Conservation (phyloP, 2,329 filamentous ascomycete genomes). For the Diaporthe eres region DNA sequence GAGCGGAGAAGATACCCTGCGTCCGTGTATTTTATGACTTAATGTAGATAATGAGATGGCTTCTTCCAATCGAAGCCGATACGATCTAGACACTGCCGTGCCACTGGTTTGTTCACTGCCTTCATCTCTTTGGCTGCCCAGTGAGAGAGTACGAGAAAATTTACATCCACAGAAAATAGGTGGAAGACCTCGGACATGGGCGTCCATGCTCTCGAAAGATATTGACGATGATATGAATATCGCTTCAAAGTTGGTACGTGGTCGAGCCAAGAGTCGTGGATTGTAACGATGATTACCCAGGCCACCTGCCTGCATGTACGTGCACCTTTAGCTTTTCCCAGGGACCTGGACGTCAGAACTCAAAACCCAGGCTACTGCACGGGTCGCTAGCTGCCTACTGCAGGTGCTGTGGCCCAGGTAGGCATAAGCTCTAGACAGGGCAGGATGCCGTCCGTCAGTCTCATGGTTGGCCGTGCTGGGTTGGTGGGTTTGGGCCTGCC, state of each 20-base stretch:
- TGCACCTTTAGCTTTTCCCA: not conserved
- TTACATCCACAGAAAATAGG: not conserved
- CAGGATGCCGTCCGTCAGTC: not conserved
- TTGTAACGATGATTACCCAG: not conserved
- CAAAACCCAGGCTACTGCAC: slow-evolving; percentile 12
- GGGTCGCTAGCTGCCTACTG: not conserved
- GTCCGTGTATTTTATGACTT: slow-evolving; percentile 19
- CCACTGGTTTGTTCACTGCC: too few species aligned
- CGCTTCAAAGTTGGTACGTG: not conserved
- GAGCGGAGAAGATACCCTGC: not conserved
- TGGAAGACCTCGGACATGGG: not conserved
- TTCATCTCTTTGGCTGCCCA: too few species aligned
- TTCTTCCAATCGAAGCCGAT: not conserved
- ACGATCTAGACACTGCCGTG: not conserved
- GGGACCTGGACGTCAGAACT: slow-evolving; percentile 3
- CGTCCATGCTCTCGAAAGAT: too few species aligned
- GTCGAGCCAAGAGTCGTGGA: not conserved
- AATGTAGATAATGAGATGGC: slow-evolving; percentile 19
- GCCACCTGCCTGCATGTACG: not conserved
- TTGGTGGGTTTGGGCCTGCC: not conserved
- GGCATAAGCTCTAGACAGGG: not conserved
- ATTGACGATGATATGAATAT: not conserved
- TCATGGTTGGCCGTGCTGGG: not conserved
- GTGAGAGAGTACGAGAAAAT: not conserved
- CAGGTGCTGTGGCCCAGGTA: not conserved